phyloP scores from a whole-genome alignment of 495 filamentous ascomycete species.

The Jackrogersella multiformis region DNA sequence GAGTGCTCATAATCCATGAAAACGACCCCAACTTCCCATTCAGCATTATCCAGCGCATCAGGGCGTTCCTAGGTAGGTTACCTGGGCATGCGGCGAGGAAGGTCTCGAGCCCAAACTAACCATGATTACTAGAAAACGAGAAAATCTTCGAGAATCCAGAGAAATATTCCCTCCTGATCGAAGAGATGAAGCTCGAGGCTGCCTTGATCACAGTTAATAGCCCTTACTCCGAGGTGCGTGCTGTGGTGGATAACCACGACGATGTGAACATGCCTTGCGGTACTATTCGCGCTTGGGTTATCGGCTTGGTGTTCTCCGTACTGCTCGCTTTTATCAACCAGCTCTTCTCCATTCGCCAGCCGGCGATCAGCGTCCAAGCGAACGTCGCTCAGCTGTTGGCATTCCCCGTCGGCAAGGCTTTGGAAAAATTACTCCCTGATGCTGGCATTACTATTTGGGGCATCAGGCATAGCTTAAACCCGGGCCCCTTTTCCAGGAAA shows the following conservation, averaged over 20 bases:
- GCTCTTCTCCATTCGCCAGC: conserved; percentile 54
- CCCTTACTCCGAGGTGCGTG: conserved; percentile 61
- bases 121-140: conserved; percentile 43
- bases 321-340: conserved; percentile 54
- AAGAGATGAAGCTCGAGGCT: conserved; percentile 56
- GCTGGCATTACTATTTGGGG: conserved; percentile 52
- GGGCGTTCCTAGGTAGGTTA: conserved; percentile 48
- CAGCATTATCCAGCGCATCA: conserved; percentile 44
- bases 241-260: conserved; percentile 60
- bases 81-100: not conserved
- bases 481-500: conserved; percentile 61
- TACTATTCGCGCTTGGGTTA: conserved; percentile 53
- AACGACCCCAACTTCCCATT: conserved; percentile 52
- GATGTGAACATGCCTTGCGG: conserved; percentile 49
- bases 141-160: conserved; percentile 50
- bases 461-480: conserved; percentile 53
- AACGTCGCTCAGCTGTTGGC: conserved; percentile 54
- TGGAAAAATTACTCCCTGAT: conserved; percentile 49
- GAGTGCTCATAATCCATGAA: conserved; percentile 46
- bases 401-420: conserved; percentile 51
- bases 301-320: conserved; percentile 50
- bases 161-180: conserved; percentile 48
- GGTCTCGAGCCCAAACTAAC: not conserved
- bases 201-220: conserved; percentile 56
- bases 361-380: conserved; percentile 47